Base-by-base conservation (phyloP, 148 eudicot genomes). In the Beta vulgaris region DNA sequence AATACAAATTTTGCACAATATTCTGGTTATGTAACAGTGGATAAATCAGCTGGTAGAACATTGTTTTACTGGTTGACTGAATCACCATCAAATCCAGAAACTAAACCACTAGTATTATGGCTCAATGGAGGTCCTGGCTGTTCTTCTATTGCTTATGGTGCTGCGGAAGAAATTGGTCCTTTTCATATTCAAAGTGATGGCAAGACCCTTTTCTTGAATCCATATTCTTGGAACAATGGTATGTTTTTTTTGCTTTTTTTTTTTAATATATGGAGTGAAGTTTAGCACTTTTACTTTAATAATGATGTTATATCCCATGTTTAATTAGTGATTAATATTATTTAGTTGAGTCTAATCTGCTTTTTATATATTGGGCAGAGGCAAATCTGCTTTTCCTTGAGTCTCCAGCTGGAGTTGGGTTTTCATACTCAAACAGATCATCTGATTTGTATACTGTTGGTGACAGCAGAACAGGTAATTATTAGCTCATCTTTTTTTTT, bases 111-210 rank as follows among this genome's bases (percentile, higher is more conserved):
- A 14, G 75, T 93, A 10, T 85, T 93, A 78, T 91, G 97, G 98
- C 91, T 93, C 37, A 93, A 91, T 88, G 98, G 98, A 32, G 98
- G 97, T 1, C 98, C 97, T 72, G 98, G 98, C 73, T 93, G 98
- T 72, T 93, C 98, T 28, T 93, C 98, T 60, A 82, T 93, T 74
- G 98, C 94, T 60, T 93, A 88, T 88, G 98, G 98, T 59, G 97
- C 94, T 83, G 85, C 97, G 73, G 98, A 91, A 84, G 98, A 93
- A 72, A 82, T 93, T 77, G 98, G 98, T 23, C 98, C 98, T 53
- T 86, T 93, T 37, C 94, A 79, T 67, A 88, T 93, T 74, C 78
- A 72, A 15, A 64, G 88, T 35, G 92, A 91, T 76, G 98, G 93
- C 69, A 89, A 82, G 57, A 81, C 84, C 11, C 90, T 91, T 37